Base-by-base conservation (phyloP, 371 early-diverging fungal species). In the Syncephalastrum sp. region DNA sequence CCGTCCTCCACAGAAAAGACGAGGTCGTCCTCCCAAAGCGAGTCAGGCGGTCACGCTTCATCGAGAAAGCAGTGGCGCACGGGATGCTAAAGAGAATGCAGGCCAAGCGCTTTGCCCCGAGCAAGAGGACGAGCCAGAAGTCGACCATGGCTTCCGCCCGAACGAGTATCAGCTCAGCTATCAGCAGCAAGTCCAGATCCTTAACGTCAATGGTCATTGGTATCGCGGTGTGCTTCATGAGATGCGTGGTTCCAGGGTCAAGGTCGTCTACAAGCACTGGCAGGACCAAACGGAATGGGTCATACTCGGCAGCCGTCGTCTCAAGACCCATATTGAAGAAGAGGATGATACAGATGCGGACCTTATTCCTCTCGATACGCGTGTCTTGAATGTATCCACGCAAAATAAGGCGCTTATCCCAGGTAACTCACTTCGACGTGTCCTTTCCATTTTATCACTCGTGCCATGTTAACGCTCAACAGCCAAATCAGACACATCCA, bases 231-330 rank as follows among this genome's bases (percentile, higher is more conserved):
- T 60, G 1, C 63, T 86, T 49, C 70, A 72, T 8, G 66, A 61
- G 47, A 67, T 83, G 65, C 52, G 77, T 21, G 65, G 65, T 13
- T 70, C 74, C 3, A 80, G 71, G 63, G 82, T 86, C 33, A 71
- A 69, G 47, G 72, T 85, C 1, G 63, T 57, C 21, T 86, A 83
- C 56, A 64, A 65, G 27, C 85, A 77, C 16, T 85, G 85, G 83
- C 72, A 74, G 13, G 59, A 73, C 8, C 74, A 79, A 51, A 84
- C 84, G 49, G 85, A 85, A 54, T 86, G 86, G 86, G 69, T 86
- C n/a, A 77, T 76, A 6, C 73, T 78, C 55, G 85, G 79, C 16
- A 86, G 85, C 49, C 67, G 74, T 5, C 53, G 54, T 4, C 19
- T 55, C 17, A 25, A 49, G 14, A 47, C 53, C 17, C 15, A 15